A percentile compares a stretch with the other conserved stretches of the same genome.
Evolutionary conservation across 306 rosid genomes (phyloP).

Genomic region (Cucurbita pepo): DNA sequence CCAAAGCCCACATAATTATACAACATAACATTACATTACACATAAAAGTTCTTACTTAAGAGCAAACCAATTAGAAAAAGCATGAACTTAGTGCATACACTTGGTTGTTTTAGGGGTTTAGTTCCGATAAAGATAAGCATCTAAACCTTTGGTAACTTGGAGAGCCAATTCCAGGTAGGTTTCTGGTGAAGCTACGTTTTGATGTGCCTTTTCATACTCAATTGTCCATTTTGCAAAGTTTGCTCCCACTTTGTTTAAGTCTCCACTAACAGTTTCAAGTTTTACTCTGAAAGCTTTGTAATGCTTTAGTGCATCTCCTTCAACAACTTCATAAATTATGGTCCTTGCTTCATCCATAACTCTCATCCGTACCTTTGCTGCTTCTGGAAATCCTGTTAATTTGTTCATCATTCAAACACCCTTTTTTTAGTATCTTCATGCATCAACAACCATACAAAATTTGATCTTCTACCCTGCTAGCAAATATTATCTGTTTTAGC

Average conservation of each 20-base stretch:
- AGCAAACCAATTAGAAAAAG: no score
- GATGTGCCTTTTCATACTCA: constrained; percentile 9
- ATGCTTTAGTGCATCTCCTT: background rate
- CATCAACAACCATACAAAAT: no score
- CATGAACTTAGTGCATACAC: background rate
- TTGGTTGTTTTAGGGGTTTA: background rate
- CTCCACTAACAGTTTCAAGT: background rate
- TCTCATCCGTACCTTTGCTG: background rate
- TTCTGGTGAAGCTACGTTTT: background rate
- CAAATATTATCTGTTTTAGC: no score
- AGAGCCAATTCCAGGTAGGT: background rate
- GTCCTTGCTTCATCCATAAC: background rate
- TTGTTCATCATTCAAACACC: no score
- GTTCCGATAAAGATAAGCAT: background rate
- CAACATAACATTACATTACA: no score
- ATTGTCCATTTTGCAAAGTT: background rate
- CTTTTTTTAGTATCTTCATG: no score
- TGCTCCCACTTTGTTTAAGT: background rate
- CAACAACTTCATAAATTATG: background rate
- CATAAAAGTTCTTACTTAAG: no score
- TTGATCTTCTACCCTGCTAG: no score
- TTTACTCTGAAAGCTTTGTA: background rate
- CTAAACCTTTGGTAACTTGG: constrained; percentile 6
- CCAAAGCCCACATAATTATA: no score
- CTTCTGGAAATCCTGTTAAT: no score